phyloP scores from a whole-genome alignment of 169 alveolate genomes.

The Eimeria acervulina region DNA sequence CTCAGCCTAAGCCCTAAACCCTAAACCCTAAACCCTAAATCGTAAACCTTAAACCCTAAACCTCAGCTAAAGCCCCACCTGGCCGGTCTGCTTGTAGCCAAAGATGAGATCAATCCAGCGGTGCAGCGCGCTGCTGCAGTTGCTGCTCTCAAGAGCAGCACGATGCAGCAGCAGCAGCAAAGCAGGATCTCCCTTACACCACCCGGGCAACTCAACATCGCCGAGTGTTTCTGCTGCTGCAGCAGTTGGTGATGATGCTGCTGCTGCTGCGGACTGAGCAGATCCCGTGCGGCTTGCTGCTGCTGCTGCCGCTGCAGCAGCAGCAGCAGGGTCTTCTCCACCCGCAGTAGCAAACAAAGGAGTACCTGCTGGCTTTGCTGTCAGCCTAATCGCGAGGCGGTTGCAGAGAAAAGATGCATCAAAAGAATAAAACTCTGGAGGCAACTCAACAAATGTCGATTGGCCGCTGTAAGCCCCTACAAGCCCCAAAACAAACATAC shows the following conservation, averaged over 20 bases:
- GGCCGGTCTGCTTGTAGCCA: constrained; percentile 96
- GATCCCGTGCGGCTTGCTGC: neutral
- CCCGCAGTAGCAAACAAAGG: constrained; percentile 68
- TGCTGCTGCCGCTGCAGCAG: neutral
- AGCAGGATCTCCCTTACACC: constrained; percentile 86
- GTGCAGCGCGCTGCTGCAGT: constrained; percentile 95
- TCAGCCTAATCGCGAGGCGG: constrained; percentile 83
- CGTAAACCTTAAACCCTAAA: constrained; percentile 1
- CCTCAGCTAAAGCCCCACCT: constrained; percentile 80
- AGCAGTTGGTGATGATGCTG: constrained; percentile 36
- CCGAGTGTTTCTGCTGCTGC: constrained; percentile 58
- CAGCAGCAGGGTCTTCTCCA: neutral
- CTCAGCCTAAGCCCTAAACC: neutral
- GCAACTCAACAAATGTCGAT: constrained; percentile 94
- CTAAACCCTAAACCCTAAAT: constrained; percentile 10
- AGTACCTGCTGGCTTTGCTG: constrained; percentile 47
- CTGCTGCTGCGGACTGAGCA: neutral
- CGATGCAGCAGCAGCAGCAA: constrained; percentile 90
- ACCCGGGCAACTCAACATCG: constrained; percentile 31
- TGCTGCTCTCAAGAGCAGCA: constrained; percentile 97
- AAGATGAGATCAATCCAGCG: constrained; percentile 98
- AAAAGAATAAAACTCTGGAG: constrained; percentile 96
- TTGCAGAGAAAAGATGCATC: constrained; percentile 93
- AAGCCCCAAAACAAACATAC: neutral
- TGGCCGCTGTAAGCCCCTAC: constrained; percentile 87